Conservation (phyloP, 306 rosid species). For the Vigna reflexopilosa region DNA sequence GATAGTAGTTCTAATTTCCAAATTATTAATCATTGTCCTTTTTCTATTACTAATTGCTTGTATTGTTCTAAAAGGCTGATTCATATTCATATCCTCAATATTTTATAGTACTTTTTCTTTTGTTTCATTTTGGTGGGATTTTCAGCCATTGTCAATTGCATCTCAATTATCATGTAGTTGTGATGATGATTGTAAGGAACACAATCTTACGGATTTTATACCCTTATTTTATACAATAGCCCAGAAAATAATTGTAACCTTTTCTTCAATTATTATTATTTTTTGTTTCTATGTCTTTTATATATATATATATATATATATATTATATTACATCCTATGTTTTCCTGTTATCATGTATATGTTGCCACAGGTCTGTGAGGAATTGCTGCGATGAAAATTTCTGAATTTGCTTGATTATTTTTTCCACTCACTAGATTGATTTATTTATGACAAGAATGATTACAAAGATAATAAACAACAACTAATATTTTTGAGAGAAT, state of each 20-base stretch:
- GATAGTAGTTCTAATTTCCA: conserved; percentile 36
- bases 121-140: conserved; percentile 28
- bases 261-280: conserved; percentile 26
- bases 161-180: background rate
- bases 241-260: conserved; percentile 32
- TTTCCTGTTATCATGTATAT: background rate
- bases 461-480: too few relatives aligned
- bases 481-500: too few relatives aligned
- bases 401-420: too few relatives aligned
- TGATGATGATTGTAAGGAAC: conserved; percentile 5
- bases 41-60: conserved; percentile 20
- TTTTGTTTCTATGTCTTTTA: conserved; percentile 11
- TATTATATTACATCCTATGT: conserved; percentile 5
- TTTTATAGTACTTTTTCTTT: conserved; percentile 6
- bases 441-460: too few relatives aligned
- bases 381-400: too few relatives aligned
- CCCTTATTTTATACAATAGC: background rate
- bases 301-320: background rate
- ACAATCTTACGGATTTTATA: background rate
- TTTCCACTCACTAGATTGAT: too few relatives aligned
- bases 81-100: conserved; percentile 13
- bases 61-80: background rate
- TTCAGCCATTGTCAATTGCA: conserved; percentile 6
- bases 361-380: background rate
- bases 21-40: conserved; percentile 22